phyloP scores from a whole-genome alignment of 2,329 filamentous ascomycete species.

The Fusarium ramigenum region DNA sequence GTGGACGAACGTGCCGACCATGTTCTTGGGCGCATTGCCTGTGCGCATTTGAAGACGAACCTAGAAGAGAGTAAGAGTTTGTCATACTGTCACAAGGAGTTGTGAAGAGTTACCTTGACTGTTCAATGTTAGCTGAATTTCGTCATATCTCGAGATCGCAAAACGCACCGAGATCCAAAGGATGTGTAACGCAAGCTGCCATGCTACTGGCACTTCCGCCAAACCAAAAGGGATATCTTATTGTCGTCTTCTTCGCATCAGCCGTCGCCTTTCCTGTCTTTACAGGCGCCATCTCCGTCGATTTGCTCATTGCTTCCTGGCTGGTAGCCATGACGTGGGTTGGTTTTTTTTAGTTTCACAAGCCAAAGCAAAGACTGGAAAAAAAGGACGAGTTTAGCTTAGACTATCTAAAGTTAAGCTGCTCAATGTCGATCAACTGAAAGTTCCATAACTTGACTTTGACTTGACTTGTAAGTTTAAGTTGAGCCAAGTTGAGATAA shows the following conservation, averaged over 20 bases:
- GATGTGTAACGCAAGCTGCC: slow-evolving; percentile 92
- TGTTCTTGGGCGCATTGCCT: slow-evolving; percentile 78
- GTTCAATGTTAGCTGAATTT: slow-evolving; percentile 37
- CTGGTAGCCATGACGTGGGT: slow-evolving; percentile 34
- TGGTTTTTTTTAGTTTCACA: background rate
- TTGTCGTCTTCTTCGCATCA: slow-evolving; percentile 50
- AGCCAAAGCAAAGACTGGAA: background rate
- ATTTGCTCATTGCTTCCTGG: slow-evolving; percentile 28
- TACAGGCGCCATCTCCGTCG: slow-evolving; percentile 6
- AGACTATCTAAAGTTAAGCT: slow-evolving; percentile 30
- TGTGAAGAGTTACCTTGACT: slow-evolving; percentile 59
- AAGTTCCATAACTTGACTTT: slow-evolving; percentile 12
- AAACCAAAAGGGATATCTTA: slow-evolving; percentile 90
- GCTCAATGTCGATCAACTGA: slow-evolving; percentile 6
- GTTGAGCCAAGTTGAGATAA: background rate
- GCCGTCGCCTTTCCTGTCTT: slow-evolving; percentile 44
- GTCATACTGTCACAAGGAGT: background rate
- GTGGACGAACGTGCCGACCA: slow-evolving; percentile 86
- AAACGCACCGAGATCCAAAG: slow-evolving; percentile 84
- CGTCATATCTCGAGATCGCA: background rate
- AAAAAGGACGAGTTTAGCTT: slow-evolving; percentile 13
- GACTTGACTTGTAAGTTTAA: background rate
- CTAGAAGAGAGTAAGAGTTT: slow-evolving; percentile 52
- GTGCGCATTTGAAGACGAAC: slow-evolving; percentile 88
- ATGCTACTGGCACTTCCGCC: slow-evolving; percentile 93